Percentiles rank a stretch among this genome's conserved stretches.
Evolutionary conservation across 2,329 filamentous ascomycete species (phyloP).

Genomic region (Xylariaceae sp.): DNA sequence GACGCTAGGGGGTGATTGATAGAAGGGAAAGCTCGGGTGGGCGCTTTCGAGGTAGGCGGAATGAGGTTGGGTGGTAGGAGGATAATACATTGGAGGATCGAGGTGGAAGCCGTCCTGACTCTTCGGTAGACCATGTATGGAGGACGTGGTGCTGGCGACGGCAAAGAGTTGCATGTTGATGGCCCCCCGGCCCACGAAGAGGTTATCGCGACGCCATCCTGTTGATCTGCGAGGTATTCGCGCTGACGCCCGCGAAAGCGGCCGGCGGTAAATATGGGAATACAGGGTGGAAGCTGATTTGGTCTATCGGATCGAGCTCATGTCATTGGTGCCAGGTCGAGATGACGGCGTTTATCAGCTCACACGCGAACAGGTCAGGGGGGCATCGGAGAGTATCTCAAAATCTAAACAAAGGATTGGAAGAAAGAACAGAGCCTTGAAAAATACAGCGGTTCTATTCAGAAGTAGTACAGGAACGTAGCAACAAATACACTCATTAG

Average conservation of each 20-base stretch:
- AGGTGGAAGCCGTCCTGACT: slow-evolving; percentile 14
- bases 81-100: slow-evolving; percentile 17
- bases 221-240: slow-evolving; percentile 33
- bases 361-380: background rate
- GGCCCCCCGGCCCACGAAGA: slow-evolving; percentile 33
- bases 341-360: too few species aligned
- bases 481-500: too few species aligned
- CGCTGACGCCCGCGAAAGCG: slow-evolving; percentile 40
- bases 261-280: slow-evolving; percentile 25
- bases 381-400: background rate
- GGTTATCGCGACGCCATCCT: slow-evolving; percentile 38
- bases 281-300: slow-evolving; percentile 26
- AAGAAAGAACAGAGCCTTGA: background rate
- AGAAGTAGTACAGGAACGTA: too few species aligned
- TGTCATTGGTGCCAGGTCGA: slow-evolving; percentile 12
- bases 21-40: slow-evolving; percentile 7
- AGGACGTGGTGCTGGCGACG: slow-evolving; percentile 19
- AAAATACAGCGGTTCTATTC: too few species aligned
- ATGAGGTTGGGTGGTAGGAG: slow-evolving; percentile 2
- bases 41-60: slow-evolving; percentile 1
- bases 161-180: slow-evolving; percentile 13
- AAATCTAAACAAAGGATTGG: background rate
- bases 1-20: slow-evolving; percentile 6
- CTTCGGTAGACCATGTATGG: slow-evolving; percentile 25
- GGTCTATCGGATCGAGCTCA: slow-evolving; percentile 17